A percentile compares a stretch with the other conserved stretches of the same genome.
These are phyloP conservation scores for Sporothrix protearum DNA, from an alignment of 2,329 filamentous ascomycete genomes.

Conservation along the genomic window DNA sequence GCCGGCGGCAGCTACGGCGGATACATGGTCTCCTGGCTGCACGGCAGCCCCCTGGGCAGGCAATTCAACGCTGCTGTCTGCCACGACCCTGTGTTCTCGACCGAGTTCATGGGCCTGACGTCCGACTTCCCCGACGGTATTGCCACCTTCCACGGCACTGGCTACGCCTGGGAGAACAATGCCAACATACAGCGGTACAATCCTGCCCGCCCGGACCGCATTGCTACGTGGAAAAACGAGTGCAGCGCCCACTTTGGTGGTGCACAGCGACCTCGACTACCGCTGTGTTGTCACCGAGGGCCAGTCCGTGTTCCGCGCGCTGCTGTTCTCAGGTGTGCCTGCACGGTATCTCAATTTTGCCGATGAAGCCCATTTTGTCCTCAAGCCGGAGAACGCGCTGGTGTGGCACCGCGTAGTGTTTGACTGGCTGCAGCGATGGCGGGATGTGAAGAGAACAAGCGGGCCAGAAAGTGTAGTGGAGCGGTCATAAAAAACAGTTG, in stretches of 20 bases:
- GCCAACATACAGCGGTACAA: slow-evolving; percentile 51
- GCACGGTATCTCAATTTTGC: slow-evolving; percentile 69
- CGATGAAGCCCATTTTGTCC: slow-evolving; percentile 69
- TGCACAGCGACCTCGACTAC: slow-evolving; percentile 69
- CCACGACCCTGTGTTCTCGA: slow-evolving; percentile 46
- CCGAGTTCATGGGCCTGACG: slow-evolving; percentile 31
- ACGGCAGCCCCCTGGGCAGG: slow-evolving; percentile 42
- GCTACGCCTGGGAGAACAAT: slow-evolving; percentile 43
- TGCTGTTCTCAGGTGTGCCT: slow-evolving; percentile 64
- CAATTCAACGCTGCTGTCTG: slow-evolving; percentile 55
- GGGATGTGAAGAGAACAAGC: background rate
- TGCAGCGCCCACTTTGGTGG: slow-evolving; percentile 63
- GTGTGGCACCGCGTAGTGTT: slow-evolving; percentile 67
- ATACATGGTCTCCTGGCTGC: slow-evolving; percentile 59
- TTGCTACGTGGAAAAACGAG: slow-evolving; percentile 54
- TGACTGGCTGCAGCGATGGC: slow-evolving; percentile 60
- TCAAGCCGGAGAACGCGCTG: slow-evolving; percentile 64
- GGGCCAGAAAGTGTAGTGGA: background rate
- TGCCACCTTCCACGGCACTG: slow-evolving; percentile 44
- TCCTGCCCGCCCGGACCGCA: slow-evolving; percentile 44
- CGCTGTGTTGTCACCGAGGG: slow-evolving; percentile 50
- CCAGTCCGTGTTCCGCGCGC: slow-evolving; percentile 66
- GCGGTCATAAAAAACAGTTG: background rate
- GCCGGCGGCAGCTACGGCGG: slow-evolving; percentile 56
- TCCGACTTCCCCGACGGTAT: slow-evolving; percentile 25